Percentiles rank a stretch among this genome's conserved stretches.
Conservation (phyloP, 1,139 yeast genomes). For the Casaregolazyma suthepensis region DNA sequence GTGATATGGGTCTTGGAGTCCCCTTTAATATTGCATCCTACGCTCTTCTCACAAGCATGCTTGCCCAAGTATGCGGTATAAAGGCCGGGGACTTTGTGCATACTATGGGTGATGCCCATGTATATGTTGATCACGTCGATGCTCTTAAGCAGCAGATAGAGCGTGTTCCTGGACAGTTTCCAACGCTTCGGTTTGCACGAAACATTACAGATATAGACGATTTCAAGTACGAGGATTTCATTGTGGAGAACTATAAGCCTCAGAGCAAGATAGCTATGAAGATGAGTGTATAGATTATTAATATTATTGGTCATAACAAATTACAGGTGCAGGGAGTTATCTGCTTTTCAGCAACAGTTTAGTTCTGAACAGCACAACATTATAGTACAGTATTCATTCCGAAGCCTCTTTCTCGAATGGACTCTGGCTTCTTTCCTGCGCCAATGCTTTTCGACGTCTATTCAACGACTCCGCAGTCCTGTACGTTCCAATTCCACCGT, state of each 20-base stretch:
- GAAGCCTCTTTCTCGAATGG: neutral
- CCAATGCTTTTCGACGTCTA: neutral
- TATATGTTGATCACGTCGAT: conserved; percentile 85
- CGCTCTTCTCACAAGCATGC: conserved; percentile 86
- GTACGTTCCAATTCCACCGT: neutral
- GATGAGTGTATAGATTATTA: conserved; percentile 46
- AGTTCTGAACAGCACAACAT: neutral
- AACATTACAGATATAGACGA: conserved; percentile 73
- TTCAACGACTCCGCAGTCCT: neutral
- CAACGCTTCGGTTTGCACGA: conserved; percentile 64
- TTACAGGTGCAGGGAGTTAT: neutral
- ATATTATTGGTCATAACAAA: conserved; percentile 2
- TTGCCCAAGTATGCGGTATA: conserved; percentile 89
- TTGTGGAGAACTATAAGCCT: conserved; percentile 71
- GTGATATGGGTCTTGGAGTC: conserved; percentile 98
- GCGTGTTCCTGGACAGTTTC: conserved; percentile 74
- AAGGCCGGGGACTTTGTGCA: conserved; percentile 94
- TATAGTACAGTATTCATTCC: neutral
- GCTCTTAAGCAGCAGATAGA: conserved; percentile 74
- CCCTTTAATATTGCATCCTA: conserved; percentile 98
- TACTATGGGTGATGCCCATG: conserved; percentile 95
- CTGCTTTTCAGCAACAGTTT: neutral
- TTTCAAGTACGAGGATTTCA: conserved; percentile 81
- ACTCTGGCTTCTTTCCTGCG: neutral
- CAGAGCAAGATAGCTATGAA: conserved; percentile 83